phyloP scores from a whole-genome alignment of 169 alveolate genomes.

The Miamiensis avidus region DNA sequence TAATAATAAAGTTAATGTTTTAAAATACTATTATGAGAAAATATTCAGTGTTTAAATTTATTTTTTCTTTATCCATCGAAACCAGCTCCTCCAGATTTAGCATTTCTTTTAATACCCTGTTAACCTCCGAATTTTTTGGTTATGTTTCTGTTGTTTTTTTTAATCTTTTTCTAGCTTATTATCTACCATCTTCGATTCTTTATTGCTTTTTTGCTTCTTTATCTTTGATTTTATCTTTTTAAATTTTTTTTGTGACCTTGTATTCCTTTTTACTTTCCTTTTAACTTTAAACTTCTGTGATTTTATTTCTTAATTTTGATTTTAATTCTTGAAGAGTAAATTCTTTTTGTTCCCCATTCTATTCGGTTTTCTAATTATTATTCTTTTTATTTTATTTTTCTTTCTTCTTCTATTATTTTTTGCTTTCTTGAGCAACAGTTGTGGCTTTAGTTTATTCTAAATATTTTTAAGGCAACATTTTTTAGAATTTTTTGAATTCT shows the following conservation, averaged over 20 bases:
- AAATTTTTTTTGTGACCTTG: background rate
- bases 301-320: too few species aligned
- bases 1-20: too few species aligned
- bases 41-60: too few species aligned
- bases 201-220: background rate
- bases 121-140: background rate
- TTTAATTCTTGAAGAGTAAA: background rate
- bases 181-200: too few species aligned
- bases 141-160: background rate
- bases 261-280: background rate
- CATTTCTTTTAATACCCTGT: background rate
- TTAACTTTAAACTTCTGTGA: background rate
- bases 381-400: too few species aligned
- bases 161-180: background rate
- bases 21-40: too few species aligned
- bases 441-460: background rate
- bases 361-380: background rate
- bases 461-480: background rate
- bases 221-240: background rate
- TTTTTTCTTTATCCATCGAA: background rate
- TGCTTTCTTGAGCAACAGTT: background rate
- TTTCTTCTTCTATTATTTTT: background rate
- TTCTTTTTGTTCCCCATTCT: background rate
- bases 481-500: background rate
- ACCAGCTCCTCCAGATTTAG: background rate